Evolutionary conservation across 352 stramenopile species (phyloP).

Genomic region (Elongisporangium prolatum): DNA sequence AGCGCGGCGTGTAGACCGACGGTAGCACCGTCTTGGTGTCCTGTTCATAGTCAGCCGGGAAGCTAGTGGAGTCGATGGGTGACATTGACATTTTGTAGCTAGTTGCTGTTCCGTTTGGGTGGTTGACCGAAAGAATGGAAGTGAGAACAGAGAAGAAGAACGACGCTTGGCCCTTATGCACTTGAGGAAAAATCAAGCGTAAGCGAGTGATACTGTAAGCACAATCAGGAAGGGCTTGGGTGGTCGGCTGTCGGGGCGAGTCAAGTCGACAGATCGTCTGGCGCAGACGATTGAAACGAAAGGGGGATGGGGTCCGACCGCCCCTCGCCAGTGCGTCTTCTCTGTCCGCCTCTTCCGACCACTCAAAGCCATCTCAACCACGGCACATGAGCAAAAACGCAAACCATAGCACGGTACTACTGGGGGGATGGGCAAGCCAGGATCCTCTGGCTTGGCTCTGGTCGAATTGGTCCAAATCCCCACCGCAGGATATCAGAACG

Average conservation of each 20-base stretch:
- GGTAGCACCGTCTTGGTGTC: constrained; percentile 7
- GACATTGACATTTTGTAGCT: constrained; percentile 36
- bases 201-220: neutral
- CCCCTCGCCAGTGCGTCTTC: neutral
- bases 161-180: neutral
- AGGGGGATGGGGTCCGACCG: neutral
- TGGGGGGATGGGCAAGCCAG: neutral
- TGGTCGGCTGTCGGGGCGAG: neutral
- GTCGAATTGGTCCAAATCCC: neutral
- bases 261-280: neutral
- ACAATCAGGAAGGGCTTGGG: neutral
- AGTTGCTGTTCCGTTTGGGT: constrained; percentile 17
- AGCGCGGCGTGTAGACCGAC: constrained; percentile 15
- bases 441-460: neutral
- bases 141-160: constrained; percentile 5
- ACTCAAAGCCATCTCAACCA: neutral
- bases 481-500: neutral
- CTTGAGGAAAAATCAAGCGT: neutral
- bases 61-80: constrained; percentile 72
- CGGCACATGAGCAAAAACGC: neutral
- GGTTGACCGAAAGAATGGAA: constrained; percentile 1
- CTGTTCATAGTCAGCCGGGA: constrained; percentile 43
- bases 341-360: neutral
- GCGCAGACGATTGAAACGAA: neutral
- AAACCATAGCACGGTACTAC: neutral